Base-by-base conservation (phyloP, 202 grass and related monocot genomes). In the Hordeum pubiflorum region DNA sequence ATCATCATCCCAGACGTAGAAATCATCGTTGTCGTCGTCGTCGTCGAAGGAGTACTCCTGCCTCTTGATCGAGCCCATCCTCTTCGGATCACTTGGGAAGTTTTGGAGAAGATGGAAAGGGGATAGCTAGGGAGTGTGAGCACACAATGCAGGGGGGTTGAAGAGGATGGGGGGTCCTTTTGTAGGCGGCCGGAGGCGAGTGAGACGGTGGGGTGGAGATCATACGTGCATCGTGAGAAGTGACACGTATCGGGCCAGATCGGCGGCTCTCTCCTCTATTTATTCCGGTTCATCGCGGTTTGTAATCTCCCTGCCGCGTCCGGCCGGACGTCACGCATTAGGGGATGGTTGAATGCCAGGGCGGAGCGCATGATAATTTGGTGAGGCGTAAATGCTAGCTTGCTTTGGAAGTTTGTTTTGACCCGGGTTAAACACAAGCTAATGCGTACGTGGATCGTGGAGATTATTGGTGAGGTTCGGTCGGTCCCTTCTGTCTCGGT, bases 31-130 rank as follows among this genome's bases (percentile, higher is more conserved):
- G 9, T 54, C 17, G 17, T 18, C 48, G 6, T 17, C 1, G 15
- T 52, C 27, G 2, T 29, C 57, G 3, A 77, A 48, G 56, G 64
- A 58, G 1, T 50, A 50, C 44, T 78, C 78, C 21, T 78, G 58
- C 18, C 78, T 72, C 9, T 22, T 17, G 15, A 85, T 22, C 4
- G 78, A 66, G 17, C 66, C 58, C 87, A 89, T 89, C 70, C 27
- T 82, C 43, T 75, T 81, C 0, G 29, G 34, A 17, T 50, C 44
- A 17, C 14, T 13, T 3, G 38, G 67, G n/a, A 34, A 9, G 29
- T 40, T 52, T 76, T 54, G 6, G 37, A 40, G 21, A 38, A 21
- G 37, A 2, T 69, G 39, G 39, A 22, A 52, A 52, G 41, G 43
- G 3, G 5, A 11, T 0, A 31, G 39, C 3, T 9, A 10, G 12